Evolutionary conservation across 2,329 filamentous ascomycete species (phyloP), one percentile per base, ranked within the genome.

Genomic region (Cladorrhinum sp.): DNA sequence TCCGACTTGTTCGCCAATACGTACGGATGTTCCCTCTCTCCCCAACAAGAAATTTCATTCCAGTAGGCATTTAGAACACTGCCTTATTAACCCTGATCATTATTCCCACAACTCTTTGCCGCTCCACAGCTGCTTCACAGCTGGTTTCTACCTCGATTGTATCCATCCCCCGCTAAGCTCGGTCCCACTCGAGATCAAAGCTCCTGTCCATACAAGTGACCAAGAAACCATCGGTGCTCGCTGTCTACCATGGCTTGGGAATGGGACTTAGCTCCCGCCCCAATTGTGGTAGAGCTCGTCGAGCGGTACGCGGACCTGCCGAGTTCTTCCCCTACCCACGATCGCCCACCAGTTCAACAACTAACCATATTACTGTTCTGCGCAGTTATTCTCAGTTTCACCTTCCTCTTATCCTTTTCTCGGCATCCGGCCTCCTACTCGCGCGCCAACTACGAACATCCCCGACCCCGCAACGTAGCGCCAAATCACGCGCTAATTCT

Each of bases 371-470:
- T 53, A 9, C 29, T 27, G 27, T 45, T 23, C 20, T 59, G 22
- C 51, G 8, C 45, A 59, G 52, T 25, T 51, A 55, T 59, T 59
- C 57, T 55, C 51, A 55, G 29, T 55, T n/a, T 18, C 45, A 55
- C 24, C 51, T 59, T 41, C 57, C 41, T 45, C 57, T 59, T 29
- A 45, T 55, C 52, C 10, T 41, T 45, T 51, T 59, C 45, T 59
- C 45, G 25, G 57, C 52, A 22, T 59, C 57, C 25, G 51, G 57
- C 51, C 20, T 55, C 57, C 45, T 59, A 18, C 51, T 59, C 20
- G 51, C 57, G 52, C 27, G 41, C 25, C 57, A 59, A 55, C 25
- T 59, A 41, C 36, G 36, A 41, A 41, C 45, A 59, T 45, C 20
- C 27, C 20, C 41, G 18, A 41, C 51, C 41, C 57, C 23, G 51